These are phyloP conservation scores for Saccharomycopsis fibuligera DNA, from an alignment of 805 yeast genomes.

Conservation along the genomic window DNA sequence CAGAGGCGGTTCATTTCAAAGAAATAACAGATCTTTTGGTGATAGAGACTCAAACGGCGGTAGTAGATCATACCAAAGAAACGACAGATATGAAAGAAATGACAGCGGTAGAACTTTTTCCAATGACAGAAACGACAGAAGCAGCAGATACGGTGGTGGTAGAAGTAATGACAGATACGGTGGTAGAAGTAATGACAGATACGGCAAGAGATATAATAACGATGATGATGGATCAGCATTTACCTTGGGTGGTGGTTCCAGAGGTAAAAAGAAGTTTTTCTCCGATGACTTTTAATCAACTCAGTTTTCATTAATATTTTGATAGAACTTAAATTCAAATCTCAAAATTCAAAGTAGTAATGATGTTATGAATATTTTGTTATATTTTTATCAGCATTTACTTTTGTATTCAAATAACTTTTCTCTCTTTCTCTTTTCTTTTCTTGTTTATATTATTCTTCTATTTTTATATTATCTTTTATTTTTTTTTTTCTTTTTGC, in stretches of 20 bases:
- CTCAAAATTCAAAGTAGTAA: too few species aligned
- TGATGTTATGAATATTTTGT: too few species aligned
- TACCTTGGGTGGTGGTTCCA: background rate
- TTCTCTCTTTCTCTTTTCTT: too few species aligned
- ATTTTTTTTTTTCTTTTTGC: too few species aligned
- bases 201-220: background rate
- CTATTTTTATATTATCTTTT: too few species aligned
- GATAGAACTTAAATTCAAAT: too few species aligned
- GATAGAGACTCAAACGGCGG: background rate
- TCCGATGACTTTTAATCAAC: background rate
- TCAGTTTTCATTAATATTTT: too few species aligned
- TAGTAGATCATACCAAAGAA: background rate
- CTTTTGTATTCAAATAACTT: too few species aligned
- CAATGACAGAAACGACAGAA: constrained; percentile 1
- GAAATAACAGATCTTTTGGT: background rate
- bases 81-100: background rate
- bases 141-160: background rate
- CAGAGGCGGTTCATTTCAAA: too few species aligned
- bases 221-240: background rate
- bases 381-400: too few species aligned
- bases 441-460: too few species aligned
- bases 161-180: background rate
- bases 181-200: background rate
- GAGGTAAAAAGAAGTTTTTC: too few species aligned
- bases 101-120: background rate